Base-by-base conservation (phyloP, 495 filamentous ascomycete species). In the Lepidopterella palustris region DNA sequence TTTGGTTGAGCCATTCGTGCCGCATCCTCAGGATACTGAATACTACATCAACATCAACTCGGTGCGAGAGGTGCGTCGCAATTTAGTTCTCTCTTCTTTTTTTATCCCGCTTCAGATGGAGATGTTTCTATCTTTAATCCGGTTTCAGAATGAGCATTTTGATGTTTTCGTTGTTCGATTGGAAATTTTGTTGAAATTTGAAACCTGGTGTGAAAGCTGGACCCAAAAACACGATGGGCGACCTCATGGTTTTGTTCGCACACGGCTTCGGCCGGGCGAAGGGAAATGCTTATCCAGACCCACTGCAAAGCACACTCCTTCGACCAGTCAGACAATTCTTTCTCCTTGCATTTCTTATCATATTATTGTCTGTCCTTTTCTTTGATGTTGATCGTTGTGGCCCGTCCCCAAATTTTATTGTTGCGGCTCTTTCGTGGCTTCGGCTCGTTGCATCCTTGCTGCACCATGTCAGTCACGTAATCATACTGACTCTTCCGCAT, bases 11-110 rank as follows among this genome's bases (percentile, higher is more conserved):
- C 93, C 95, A 20, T 97, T 99, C 71, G 90, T 96, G 56, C 93
- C 95, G 59, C 93, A 99, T 77, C 87, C 90, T 56, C 77, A 85
- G 55, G 85, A 87, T 71, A 96, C 92, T 53, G 93, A 98, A 73
- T 97, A 97, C 79, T 99, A 99, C 77, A 95, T 99, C 78, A 95
- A 95, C 85, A 90, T 92, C 74, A 84, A 93, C 79, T 92, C 87
- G 61, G 87, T 91, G 66, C 84, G 88, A 82, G 87, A 90, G 83
- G 89, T 90, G 80, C 79, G 88, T 78, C 53, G 32, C 47, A 47
- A 42, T 49, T 27, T 54, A 55, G 58, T 63, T 67, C 60, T 61
- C 32, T 58, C 31, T 28, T 48, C 53, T 9, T 20, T 58, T 25
- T 51, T 63, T 45, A 32, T 60, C 32, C 2, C 3, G 2, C n/a